Evolutionary conservation across 768 basidiomycete genomes (phyloP), one percentile per base, ranked within the genome.

Genomic region (Tremella mesenterica): DNA sequence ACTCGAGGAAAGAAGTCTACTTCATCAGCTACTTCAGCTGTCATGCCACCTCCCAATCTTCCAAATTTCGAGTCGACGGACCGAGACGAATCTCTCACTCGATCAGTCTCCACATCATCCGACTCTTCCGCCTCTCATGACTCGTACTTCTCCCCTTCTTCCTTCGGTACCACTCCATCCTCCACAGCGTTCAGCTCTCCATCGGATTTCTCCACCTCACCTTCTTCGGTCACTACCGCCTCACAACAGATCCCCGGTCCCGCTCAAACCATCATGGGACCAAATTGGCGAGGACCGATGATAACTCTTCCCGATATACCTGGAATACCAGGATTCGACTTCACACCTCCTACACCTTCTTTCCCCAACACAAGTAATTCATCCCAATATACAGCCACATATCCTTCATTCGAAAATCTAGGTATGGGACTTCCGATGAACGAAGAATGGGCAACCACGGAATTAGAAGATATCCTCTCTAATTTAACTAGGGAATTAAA

Each of bases 61-160:
- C 38, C 38, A 14, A 5, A 4, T 41, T 23, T 8, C 6, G 38
- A 5, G 4, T n/a, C 4, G 4, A 4, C 38, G n/a, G 4, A 5
- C n/a, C 38, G 14, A 14, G n/a, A 23, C n/a, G n/a, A 53, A 28
- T 33, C 29, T 13, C 31, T 51, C 44, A 39, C 58, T 31, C 23
- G 49, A 3, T 54, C 58, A 27, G 25, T 52, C 9, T 59, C 58
- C 14, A 52, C 36, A 1, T 34, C 47, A n/a, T 53, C 52, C 16
- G 48, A 54, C 20, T 41, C n/a, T 5, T 41, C 38, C 14, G 38
- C 38, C 38, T 18, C 38, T 23, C 23, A n/a, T 4, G 31, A 16
- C 13, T 49, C 46, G n/a, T 50, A 26, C 23, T 21, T 41, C 23
- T 58, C 57, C 18, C 29, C 44, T 29, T 14, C 28, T 2, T 53